Evolutionary conservation across 2,329 filamentous ascomycete genomes (phyloP), one percentile per base, ranked within the genome.

Genomic region (Cercospora nicotianae): DNA sequence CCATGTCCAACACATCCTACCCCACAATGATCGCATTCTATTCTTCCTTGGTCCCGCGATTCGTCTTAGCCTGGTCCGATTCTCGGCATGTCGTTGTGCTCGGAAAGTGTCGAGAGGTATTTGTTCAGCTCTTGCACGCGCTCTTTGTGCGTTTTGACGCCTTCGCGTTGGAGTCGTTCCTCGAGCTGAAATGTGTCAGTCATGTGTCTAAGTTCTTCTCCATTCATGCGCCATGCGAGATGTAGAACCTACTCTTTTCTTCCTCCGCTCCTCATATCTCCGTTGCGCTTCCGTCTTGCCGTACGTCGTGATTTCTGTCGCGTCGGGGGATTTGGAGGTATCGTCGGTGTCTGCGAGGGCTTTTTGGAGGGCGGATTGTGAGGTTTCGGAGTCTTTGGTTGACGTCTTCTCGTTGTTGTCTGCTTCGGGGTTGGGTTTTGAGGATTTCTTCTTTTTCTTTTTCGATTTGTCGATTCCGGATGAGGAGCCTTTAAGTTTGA

Each of bases 131-230:
- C 93, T 79, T 98, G 94, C 53, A 99, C 94, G 10, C 93, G 89
- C 83, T 99, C 92, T 79, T 98, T 98, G 80, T 99, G 95, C 31
- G 94, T 96, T 84, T 97, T 98, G 73, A 94, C 87, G 16, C 96
- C 90, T 78, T 97, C 94, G 13, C 90, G 88, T 77, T 91, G 89
- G 55, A 96, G 83, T 70, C 93, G 85, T 75, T 97, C 90, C 74
- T 95, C 88, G 75, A 98, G 83, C 92, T 95, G 23, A 57, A 36
- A 13, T 12, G 12, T 55, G 20, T 30, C 5, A 26, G n/a, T 31
- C 5, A 3, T 18, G 3, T 23, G 13, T 58, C n/a, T n/a, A n/a
- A n/a, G n/a, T n/a, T n/a, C 30, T 23, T 59, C 20, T 28, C 4
- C n/a, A 13, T 18, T 33, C 7, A 26, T 26, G 13, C 20, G 13